phyloP scores from a whole-genome alignment of 2,329 filamentous ascomycete genomes.

The Xylaria sp. region DNA sequence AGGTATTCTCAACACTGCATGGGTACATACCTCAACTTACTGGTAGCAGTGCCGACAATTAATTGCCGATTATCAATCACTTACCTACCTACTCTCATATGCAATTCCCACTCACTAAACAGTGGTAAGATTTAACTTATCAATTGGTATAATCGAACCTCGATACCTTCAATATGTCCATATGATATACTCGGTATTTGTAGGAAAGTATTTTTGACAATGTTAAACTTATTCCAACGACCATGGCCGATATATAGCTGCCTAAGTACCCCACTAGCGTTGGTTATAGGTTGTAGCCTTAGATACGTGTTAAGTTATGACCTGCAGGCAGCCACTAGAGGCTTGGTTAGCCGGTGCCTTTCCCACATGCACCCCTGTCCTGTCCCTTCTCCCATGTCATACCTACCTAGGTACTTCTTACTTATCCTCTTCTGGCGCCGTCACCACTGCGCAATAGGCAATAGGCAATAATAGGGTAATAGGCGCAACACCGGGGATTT shows the following conservation, averaged over 20 bases:
- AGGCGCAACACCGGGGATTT: slow-evolving; percentile 14
- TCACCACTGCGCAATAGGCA: slow-evolving; percentile 27
- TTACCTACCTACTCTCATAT: no score
- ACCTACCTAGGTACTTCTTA: no score
- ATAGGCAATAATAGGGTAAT: background rate
- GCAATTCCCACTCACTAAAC: no score
- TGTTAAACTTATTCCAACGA: background rate
- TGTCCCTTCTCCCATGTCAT: no score
- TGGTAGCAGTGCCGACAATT: background rate
- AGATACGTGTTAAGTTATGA: background rate
- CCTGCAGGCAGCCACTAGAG: slow-evolving; percentile 2
- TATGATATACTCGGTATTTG: no score
- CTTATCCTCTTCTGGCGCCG: background rate
- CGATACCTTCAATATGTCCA: no score
- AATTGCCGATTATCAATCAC: background rate
- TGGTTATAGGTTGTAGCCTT: background rate
- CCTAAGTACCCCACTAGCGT: background rate
- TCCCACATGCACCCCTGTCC: slow-evolving; percentile 9
- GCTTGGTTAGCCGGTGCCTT: background rate
- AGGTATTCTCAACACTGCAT: background rate
- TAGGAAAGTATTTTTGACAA: background rate
- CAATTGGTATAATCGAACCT: no score
- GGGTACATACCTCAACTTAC: background rate
- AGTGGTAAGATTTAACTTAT: no score
- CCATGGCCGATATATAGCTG: background rate